A percentile compares a stretch with the other conserved stretches of the same genome.
phyloP scores from a whole-genome alignment of 176 grass and related monocot species.

The Areca catechu region DNA sequence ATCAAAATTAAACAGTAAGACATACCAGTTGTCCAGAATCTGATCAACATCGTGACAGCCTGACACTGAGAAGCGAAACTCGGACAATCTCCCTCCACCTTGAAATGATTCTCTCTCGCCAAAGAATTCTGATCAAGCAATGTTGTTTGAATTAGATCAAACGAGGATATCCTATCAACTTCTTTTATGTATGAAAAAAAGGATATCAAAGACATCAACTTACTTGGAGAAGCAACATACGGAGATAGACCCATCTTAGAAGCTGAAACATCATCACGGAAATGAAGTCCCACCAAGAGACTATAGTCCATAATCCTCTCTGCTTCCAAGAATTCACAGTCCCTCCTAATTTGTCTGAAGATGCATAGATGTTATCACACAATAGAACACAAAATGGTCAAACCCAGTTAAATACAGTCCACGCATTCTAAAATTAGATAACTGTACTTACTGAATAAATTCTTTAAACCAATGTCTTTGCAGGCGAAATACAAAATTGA shows the following conservation, averaged over 20 bases:
- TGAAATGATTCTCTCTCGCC: too few relatives aligned
- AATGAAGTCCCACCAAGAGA: constrained; percentile 86
- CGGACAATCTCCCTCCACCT: too few relatives aligned
- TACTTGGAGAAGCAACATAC: constrained; percentile 9
- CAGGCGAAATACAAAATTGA: constrained; percentile 87
- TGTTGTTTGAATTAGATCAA: too few relatives aligned
- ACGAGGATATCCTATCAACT: too few relatives aligned
- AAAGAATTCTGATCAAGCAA: constrained; percentile 1
- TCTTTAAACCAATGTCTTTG: constrained; percentile 59
- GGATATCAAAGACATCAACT: background rate
- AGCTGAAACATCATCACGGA: constrained; percentile 32
- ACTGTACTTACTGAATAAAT: constrained; percentile 63
- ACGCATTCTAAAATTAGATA: background rate
- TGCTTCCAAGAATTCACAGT: constrained; percentile 81
- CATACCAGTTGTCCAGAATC: too few relatives aligned
- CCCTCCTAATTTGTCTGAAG: constrained; percentile 61
- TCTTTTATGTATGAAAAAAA: too few relatives aligned
- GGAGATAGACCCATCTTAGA: background rate
- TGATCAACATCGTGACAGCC: too few relatives aligned
- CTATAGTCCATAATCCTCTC: constrained; percentile 96
- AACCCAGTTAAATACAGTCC: background rate
- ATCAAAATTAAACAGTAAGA: too few relatives aligned
- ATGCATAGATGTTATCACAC: background rate
- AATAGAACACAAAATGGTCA: background rate
- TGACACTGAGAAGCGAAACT: too few relatives aligned